Evolutionary conservation across 1,284 basidiomycete genomes (phyloP), one percentile per base, ranked within the genome.

Genomic region (Coniferiporia weirii): DNA sequence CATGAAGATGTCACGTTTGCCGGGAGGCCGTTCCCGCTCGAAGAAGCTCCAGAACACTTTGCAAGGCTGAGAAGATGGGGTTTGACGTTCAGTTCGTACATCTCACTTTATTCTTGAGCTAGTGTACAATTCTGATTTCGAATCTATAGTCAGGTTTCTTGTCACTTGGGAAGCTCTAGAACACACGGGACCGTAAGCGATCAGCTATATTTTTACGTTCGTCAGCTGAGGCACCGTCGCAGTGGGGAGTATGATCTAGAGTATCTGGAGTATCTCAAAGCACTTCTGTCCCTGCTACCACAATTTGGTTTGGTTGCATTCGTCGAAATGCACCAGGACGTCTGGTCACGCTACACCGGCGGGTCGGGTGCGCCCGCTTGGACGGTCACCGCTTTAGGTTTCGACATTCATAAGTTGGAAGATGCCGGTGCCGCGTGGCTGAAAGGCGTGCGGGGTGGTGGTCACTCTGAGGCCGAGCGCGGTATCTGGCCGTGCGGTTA

Each of bases 81-180:
- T 1, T 73, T 95, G 65, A 89, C 90, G 0, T 92, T 94, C 68
- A 76, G 92, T 93, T 66, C 54, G 87, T 75, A 2, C 22, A 51
- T 6, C 13, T 34, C 20, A 35, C 32, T 22, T 19, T 5, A 27
- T 2, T n/a, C 27, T 27, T 27, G 27, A 27, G 27, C 27, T 27
- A 5, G 7, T 46, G 32, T 27, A 34, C 17, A 47, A 27, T 48
- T 22, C 20, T 35, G 7, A 10, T 35, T 20, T 15, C 58, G 45
- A 60, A 46, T 47, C 3, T 61, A 17, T 63, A 93, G 92, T 94
- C 64, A 79, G 92, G 59, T 89, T 98, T 65, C 84, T 94, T 17
- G 83, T 98, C 3, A 97, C 95, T 1, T 99, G 96, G 97, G 96
- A 99, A 69, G 92, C 95, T 0, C 78, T 99, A 20, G 94, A 98